Evolutionary conservation across 768 basidiomycete species (phyloP).

Genomic region (Suillus fuscotomentosus): DNA sequence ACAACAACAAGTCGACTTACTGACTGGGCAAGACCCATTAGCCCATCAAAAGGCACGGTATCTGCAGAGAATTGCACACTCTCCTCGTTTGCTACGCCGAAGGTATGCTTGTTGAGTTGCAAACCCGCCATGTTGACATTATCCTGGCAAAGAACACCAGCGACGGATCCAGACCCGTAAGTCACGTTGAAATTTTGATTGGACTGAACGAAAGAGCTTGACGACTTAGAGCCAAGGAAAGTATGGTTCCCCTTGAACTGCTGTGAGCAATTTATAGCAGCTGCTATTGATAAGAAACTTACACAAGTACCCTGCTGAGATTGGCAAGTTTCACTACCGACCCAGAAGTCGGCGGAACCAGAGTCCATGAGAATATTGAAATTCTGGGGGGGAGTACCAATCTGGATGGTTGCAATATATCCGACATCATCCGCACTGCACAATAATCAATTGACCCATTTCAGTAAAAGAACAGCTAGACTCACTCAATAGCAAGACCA

Average conservation of each 20-base stretch:
- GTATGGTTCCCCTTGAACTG: constrained; percentile 55
- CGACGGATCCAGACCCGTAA: constrained; percentile 70
- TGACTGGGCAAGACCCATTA: constrained; percentile 78
- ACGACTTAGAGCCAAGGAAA: constrained; percentile 61
- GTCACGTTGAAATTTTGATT: constrained; percentile 53
- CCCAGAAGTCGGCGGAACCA: constrained; percentile 70
- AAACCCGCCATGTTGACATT: constrained; percentile 64
- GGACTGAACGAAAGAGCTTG: constrained; percentile 59
- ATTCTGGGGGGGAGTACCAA: constrained; percentile 62
- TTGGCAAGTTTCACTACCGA: constrained; percentile 53
- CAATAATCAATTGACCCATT: constrained; percentile 4
- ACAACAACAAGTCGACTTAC: constrained; percentile 35
- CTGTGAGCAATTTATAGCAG: constrained; percentile 14
- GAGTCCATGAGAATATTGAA: constrained; percentile 68
- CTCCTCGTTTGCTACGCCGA: constrained; percentile 65
- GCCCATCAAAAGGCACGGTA: constrained; percentile 59
- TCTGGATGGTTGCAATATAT: constrained; percentile 57
- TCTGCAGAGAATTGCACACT: constrained; percentile 56
- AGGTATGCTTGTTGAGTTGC: constrained; percentile 52
- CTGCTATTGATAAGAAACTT: constrained; percentile 15
- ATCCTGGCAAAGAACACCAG: constrained; percentile 63
- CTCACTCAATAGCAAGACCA: constrained; percentile 70
- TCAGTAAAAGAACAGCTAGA: background rate
- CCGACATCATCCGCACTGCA: constrained; percentile 50
- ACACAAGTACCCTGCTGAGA: constrained; percentile 43